Base-by-base conservation (phyloP, 257 asterid species). In the Solanum chiquidenum region DNA sequence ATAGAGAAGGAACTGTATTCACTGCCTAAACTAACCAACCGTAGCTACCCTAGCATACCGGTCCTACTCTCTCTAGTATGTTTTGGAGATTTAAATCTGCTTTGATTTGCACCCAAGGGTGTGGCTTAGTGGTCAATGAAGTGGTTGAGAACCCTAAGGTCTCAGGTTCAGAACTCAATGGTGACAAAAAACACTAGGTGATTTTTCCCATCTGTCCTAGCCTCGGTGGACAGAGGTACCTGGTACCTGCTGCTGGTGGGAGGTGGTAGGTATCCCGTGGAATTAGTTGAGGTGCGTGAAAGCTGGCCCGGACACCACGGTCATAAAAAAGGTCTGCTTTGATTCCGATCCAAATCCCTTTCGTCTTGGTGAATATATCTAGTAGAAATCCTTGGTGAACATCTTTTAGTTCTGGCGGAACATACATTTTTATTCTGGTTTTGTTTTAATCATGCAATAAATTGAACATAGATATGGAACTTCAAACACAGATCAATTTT, bases 401-500 rank as follows among this genome's bases (percentile, higher is more conserved):
- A 27, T 46, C 85, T 80, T 27, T 44, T 80, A 29, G 42, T 46
- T 80, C 68, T 29, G 34, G 66, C 40, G 84, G 66, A 44, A 14
- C 38, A 77, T 79, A 77, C 13, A 77, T 13, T 77, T 76, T n/a
- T 77, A 5, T 73, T 34, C 52, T 76, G 31, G 29, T 38, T 76
- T 80, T 4, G 68, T 34, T 80, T 44, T 80, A 69, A 29, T 46
- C 86, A 33, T 18, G 38, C 25, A 10, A 60, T 18, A 49, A 82
- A 49, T 52, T 27, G 40, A 79, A 49, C 69, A 44, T 90, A 52
- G 79, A 31, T 89, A 82, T 87, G 86, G 87, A 89, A 86, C 89
- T 86, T 91, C 42, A 87, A 76, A 89, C 87, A 85, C 66, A 16
- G 86, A 35, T 88, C 87, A 66, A 85, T 73, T 85, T 73, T 85